phyloP scores from a whole-genome alignment of 148 eudicot species.

The Nepenthes mirabilis region DNA sequence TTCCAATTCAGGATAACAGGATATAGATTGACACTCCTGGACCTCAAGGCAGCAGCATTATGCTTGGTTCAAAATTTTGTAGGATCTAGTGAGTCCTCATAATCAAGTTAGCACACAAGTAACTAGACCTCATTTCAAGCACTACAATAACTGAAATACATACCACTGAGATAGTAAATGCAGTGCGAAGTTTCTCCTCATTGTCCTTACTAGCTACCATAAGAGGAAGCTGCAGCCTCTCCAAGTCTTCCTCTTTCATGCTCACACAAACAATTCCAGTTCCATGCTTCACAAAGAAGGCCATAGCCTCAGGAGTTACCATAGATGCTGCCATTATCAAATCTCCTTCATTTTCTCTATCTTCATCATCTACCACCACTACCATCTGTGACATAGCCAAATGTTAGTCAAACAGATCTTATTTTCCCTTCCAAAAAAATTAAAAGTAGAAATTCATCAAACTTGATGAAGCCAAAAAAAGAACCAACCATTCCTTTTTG shows the following conservation, averaged over 20 bases:
- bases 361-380: conserved; percentile 90
- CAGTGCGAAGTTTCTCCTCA: conserved; percentile 75
- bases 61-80: neutral
- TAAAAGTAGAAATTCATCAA: neutral
- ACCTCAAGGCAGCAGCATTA: neutral
- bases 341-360: conserved; percentile 93
- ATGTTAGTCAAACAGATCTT: neutral
- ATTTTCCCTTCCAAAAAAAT: neutral
- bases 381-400: conserved; percentile 49
- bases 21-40: too few relatives aligned
- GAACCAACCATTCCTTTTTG: conserved; percentile 79
- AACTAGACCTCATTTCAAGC: neutral
- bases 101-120: neutral
- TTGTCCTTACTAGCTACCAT: conserved; percentile 74
- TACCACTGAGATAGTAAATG: conserved; percentile 91
- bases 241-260: conserved; percentile 76
- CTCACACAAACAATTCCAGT: conserved; percentile 94
- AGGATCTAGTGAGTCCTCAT: too few relatives aligned
- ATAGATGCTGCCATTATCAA: conserved; percentile 74
- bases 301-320: conserved; percentile 85
- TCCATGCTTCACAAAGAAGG: conserved; percentile 85
- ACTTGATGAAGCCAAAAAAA: conserved; percentile 1
- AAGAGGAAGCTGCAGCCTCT: conserved; percentile 65
- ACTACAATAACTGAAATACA: conserved; percentile 8
- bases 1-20: too few relatives aligned